Evolutionary conservation across 768 basidiomycete genomes (phyloP), one percentile per base, ranked within the genome.

Genomic region (Boletellus ananiceps): DNA sequence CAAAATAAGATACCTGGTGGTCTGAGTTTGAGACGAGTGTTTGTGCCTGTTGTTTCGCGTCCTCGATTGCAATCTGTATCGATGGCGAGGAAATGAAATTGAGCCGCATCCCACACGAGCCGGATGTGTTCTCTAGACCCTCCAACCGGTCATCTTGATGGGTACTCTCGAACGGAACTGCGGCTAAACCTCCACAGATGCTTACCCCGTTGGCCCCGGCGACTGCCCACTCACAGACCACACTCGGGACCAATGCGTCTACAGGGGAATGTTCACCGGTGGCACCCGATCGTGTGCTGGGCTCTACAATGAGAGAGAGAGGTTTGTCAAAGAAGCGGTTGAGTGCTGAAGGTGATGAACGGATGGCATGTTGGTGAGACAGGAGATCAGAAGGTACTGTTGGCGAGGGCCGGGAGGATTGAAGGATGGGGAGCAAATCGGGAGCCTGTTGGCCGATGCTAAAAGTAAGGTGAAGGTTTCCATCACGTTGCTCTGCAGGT

Each of bases 311-410:
- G 46, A 96, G 70, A 4, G 84, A 84, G 34, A 87, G 78, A 2
- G 85, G 76, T 68, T 96, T 98, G 72, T 98, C 94, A 65, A 83
- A 89, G 79, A 91, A 96, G 31, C 95, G 75, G 59, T 96, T 96
- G 37, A 78, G 72, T 5, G 82, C 78, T 50, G 80, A 82, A 49
- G 74, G 69, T 2, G 84, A 83, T 0, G 81, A 79, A 18, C 88
- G 83, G 43, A 84, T 77, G 48, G 85, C 80, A 54, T 81, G 81
- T 15, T 94, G 74, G 60, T 94, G 93, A 2, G 85, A 78, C 58
- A 89, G 83, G 37, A 91, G 57, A 18, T 66, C 64, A 23, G 52
- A 50, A 0, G 57, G 59, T 4, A 43, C 25, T 23, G 59, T 42
- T 14, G 55, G 48, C 15, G 35, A 32, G 25, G 44, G 23, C 12